Conservation (phyloP, 2,329 filamentous ascomycete species). For the Colletotrichum trifolii region DNA sequence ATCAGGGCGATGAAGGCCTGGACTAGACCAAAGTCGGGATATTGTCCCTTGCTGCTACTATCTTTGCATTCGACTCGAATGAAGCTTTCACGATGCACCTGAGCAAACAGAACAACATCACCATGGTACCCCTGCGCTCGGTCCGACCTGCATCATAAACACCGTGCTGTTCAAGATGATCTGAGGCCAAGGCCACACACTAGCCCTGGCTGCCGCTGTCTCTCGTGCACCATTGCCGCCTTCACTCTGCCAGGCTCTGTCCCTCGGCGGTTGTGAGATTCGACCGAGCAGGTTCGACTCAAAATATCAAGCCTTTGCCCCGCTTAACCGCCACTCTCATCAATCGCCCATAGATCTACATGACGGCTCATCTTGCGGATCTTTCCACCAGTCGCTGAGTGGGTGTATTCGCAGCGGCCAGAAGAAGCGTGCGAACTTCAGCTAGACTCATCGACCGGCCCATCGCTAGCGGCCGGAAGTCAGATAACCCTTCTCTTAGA, state of each 20-base stretch:
- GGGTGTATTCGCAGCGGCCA: constrained; percentile 4
- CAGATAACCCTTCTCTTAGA: background rate
- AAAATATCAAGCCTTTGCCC: too few relatives aligned
- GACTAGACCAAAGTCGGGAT: too few relatives aligned
- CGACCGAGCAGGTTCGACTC: background rate
- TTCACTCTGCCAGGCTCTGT: constrained; percentile 1
- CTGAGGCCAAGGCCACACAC: background rate
- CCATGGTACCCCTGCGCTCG: constrained; percentile 1
- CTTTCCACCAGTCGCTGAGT: constrained; percentile 1
- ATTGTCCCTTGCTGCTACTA: background rate
- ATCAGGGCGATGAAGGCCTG: too few relatives aligned
- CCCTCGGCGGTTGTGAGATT: background rate
- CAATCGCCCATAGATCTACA: constrained; percentile 6
- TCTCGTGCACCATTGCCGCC: background rate
- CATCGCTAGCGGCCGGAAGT: constrained; percentile 12
- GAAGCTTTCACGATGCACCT: too few relatives aligned
- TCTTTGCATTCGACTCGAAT: too few relatives aligned
- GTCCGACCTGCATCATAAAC: constrained; percentile 1
- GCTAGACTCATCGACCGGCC: constrained; percentile 5
- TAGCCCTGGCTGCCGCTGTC: constrained; percentile 8
- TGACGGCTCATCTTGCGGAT: constrained; percentile 9
- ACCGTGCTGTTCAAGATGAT: background rate
- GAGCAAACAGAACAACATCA: too few relatives aligned
- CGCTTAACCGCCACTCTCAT: too few relatives aligned
- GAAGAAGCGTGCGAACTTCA: background rate